phyloP scores from a whole-genome alignment of 352 stramenopile genomes.

The Albugo laibachii region DNA sequence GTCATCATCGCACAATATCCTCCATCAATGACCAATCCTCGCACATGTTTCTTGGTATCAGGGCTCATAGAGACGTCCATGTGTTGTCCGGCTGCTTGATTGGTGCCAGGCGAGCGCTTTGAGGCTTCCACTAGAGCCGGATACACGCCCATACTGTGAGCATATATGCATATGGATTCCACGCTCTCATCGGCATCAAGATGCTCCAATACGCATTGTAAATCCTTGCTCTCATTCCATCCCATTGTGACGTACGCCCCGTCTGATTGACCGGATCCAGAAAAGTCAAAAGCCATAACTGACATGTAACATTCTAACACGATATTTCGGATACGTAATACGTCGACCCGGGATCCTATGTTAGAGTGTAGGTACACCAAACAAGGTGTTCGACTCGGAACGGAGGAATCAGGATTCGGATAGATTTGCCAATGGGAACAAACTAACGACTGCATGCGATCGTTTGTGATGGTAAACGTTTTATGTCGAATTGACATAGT shows the following conservation, averaged over 20 bases:
- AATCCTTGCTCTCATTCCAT: slow-evolving; percentile 59
- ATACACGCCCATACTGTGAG: slow-evolving; percentile 69
- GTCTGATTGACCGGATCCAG: slow-evolving; percentile 50
- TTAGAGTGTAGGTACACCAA: slow-evolving; percentile 75
- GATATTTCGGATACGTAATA: slow-evolving; percentile 34
- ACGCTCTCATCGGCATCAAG: slow-evolving; percentile 28
- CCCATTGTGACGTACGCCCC: slow-evolving; percentile 75
- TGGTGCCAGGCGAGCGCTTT: slow-evolving; percentile 13
- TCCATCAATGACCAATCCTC: slow-evolving; percentile 48
- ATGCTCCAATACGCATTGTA: slow-evolving; percentile 44
- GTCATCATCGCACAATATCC: slow-evolving; percentile 50
- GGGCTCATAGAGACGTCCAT: slow-evolving; percentile 28
- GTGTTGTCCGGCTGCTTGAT: slow-evolving; percentile 8
- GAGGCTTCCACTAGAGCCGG: slow-evolving; percentile 60
- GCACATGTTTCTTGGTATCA: slow-evolving; percentile 46
- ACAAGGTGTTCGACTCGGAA: slow-evolving; percentile 18
- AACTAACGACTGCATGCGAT: slow-evolving; percentile 34
- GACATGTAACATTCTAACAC: slow-evolving; percentile 51
- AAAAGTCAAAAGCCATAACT: slow-evolving; percentile 67
- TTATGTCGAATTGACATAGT: slow-evolving; percentile 10
- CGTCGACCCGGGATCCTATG: slow-evolving; percentile 48
- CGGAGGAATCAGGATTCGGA: slow-evolving; percentile 5
- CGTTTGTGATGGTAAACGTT: slow-evolving; percentile 50
- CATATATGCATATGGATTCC: slow-evolving; percentile 42
- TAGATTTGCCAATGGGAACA: slow-evolving; percentile 68